Percentiles rank a stretch among this genome's conserved stretches.
Evolutionary conservation across 352 stramenopile genomes (phyloP).

Genomic region (Phytophthora melonis): DNA sequence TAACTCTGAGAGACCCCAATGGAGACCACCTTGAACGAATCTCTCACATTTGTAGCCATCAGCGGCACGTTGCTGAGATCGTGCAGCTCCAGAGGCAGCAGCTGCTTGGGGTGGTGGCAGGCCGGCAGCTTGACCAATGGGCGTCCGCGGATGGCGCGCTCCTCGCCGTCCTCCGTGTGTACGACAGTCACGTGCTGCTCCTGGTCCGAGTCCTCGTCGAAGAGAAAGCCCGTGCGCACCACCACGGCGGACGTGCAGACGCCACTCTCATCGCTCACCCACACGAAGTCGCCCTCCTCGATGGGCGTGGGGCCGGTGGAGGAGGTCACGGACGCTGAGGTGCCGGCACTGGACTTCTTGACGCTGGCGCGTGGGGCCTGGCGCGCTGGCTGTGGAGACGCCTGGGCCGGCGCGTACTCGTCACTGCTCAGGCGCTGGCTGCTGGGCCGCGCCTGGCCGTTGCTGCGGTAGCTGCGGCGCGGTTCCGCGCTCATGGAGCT

Average conservation of each 20-base stretch:
- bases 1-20: background rate
- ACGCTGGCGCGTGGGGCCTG: background rate
- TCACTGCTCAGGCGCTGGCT: constrained; percentile 40
- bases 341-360: background rate
- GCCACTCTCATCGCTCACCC: constrained; percentile 62
- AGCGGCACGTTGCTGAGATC: constrained; percentile 76
- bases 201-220: constrained; percentile 64
- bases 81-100: constrained; percentile 62
- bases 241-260: constrained; percentile 69
- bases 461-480: constrained; percentile 28
- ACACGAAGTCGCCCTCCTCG: constrained; percentile 78
- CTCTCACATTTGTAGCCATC: constrained; percentile 66
- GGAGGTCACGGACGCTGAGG: background rate
- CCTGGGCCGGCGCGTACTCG: constrained; percentile 8
- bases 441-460: constrained; percentile 12
- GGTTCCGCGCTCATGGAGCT: constrained; percentile 40
- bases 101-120: constrained; percentile 73
- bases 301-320: constrained; percentile 15
- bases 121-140: constrained; percentile 65
- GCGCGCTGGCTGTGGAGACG: constrained; percentile 9
- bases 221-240: constrained; percentile 68
- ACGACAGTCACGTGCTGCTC: constrained; percentile 80
- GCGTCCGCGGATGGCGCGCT: constrained; percentile 71
- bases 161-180: constrained; percentile 85
- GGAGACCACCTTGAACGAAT: too few relatives aligned